phyloP scores from a whole-genome alignment of 331 rosid genomes.

The Malus hybrid region DNA sequence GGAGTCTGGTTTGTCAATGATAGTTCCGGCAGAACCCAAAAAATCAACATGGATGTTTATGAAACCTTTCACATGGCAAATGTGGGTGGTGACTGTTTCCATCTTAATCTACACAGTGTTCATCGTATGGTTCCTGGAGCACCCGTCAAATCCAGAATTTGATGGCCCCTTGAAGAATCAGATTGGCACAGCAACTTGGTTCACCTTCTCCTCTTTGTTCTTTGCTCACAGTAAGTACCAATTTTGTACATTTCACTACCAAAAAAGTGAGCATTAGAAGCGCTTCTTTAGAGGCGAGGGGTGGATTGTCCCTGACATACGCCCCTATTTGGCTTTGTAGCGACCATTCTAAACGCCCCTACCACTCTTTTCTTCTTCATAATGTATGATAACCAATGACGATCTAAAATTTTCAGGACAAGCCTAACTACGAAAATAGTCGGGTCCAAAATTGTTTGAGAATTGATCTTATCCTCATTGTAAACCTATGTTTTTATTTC shows the following conservation, averaged over 20 bases:
- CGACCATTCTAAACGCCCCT: too few relatives aligned
- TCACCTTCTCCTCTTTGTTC: conserved; percentile 60
- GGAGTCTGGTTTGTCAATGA: conserved; percentile 60
- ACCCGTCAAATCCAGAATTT: conserved; percentile 34
- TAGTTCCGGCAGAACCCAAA: conserved; percentile 31
- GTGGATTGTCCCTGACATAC: too few relatives aligned
- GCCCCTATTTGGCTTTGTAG: too few relatives aligned
- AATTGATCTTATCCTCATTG: too few relatives aligned
- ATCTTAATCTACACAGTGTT: conserved; percentile 42
- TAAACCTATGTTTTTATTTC: background rate
- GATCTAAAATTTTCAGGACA: too few relatives aligned
- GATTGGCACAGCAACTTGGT: conserved; percentile 52
- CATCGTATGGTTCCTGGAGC: conserved; percentile 52
- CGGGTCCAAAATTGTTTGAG: too few relatives aligned
- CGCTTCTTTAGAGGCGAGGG: too few relatives aligned
- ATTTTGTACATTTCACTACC: background rate
- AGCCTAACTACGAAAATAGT: too few relatives aligned
- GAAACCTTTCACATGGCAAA: conserved; percentile 44
- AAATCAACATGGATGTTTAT: conserved; percentile 40
- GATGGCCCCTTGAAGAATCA: conserved; percentile 34
- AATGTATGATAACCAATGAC: too few relatives aligned
- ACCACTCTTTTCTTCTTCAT: too few relatives aligned
- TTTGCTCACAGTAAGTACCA: conserved; percentile 56
- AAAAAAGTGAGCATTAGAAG: too few relatives aligned
- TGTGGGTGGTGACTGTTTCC: conserved; percentile 37